Evolutionary conservation across 176 grass and related monocot species (phyloP), one percentile per base, ranked within the genome.

Genomic region (Olyra latifolia): DNA sequence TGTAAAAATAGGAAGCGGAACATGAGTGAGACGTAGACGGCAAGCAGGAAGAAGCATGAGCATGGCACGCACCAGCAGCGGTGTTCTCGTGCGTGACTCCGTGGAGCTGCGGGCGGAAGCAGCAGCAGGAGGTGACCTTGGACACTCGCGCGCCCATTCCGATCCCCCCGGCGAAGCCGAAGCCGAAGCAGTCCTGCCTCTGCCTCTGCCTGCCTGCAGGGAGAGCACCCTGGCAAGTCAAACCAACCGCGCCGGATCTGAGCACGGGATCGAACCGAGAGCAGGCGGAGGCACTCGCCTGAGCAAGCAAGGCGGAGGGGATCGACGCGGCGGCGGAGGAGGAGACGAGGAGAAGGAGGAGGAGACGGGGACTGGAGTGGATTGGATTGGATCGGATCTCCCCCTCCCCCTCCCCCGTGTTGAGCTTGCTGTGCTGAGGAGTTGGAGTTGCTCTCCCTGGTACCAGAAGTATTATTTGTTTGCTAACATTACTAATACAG

Each of bases 91-190:
- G 66, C 58, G 78, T 72, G 7, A 84, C 30, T 24, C 87, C 91
- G 57, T 85, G 88, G 83, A 57, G 74, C 80, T 84, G 92, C 47
- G 80, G 70, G 41, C 89, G 82, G 79, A 72, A 94, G 77, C 95
- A 94, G 79, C 94, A 94, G 64, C 94, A 93, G 70, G 56, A 39
- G 39, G 62, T 73, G 25, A 20, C 77, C 88, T 82, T 94, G 55
- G 95, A 98, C 29, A 92, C 66, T 20, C 92, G 61, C 63, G 62
- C 76, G 41, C 95, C 95, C 95, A 98, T 98, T 87, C 62, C 80
- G 75, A 91, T 75, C 85, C 81, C 17, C 76, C 62, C 57, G 20
- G 11, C 11, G 19, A 13, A 30, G 16, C 17, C 4, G 16, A 45
- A 61, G 24, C 7, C 43, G 19, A 41, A 48, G n/a, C 61, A 56